Evolutionary conservation across 2,329 filamentous ascomycete species (phyloP).

Genomic region (Colletotrichum kahawae): DNA sequence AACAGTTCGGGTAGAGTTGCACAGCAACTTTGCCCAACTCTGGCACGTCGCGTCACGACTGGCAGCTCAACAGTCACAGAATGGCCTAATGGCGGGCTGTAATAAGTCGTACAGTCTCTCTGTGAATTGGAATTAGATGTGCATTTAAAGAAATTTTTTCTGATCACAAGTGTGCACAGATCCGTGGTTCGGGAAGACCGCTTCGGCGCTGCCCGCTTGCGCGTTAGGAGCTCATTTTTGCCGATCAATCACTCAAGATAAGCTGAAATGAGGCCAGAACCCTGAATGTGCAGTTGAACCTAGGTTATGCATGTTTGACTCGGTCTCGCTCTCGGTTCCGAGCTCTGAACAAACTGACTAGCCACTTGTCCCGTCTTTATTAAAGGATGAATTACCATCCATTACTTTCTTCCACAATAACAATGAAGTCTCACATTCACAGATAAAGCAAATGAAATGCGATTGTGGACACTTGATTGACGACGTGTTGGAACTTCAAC

Average conservation of each 20-base stretch:
- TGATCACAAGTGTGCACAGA: background rate
- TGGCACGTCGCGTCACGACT: background rate
- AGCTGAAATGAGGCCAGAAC: background rate
- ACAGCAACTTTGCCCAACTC: background rate
- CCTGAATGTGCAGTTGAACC: rapidly evolving
- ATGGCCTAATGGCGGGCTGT: background rate
- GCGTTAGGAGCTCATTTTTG: background rate
- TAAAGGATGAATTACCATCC: background rate
- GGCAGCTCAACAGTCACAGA: background rate
- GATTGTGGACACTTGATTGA: background rate
- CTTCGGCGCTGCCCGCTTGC: background rate
- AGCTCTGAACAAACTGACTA: background rate
- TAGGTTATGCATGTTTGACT: background rate
- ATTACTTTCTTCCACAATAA: background rate
- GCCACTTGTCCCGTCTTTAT: background rate
- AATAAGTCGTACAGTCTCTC: background rate
- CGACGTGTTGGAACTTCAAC: background rate
- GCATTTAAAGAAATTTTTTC: background rate
- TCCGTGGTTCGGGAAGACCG: background rate
- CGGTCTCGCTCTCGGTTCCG: background rate
- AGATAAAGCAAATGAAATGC: rapidly evolving
- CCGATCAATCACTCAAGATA: background rate
- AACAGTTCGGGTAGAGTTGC: background rate
- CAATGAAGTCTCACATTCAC: background rate
- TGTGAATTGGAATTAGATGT: background rate